A percentile compares a stretch with the other conserved stretches of the same genome.
phyloP scores from a whole-genome alignment of 192 early-diverging fungal genomes.

The Oehlia diaphana region DNA sequence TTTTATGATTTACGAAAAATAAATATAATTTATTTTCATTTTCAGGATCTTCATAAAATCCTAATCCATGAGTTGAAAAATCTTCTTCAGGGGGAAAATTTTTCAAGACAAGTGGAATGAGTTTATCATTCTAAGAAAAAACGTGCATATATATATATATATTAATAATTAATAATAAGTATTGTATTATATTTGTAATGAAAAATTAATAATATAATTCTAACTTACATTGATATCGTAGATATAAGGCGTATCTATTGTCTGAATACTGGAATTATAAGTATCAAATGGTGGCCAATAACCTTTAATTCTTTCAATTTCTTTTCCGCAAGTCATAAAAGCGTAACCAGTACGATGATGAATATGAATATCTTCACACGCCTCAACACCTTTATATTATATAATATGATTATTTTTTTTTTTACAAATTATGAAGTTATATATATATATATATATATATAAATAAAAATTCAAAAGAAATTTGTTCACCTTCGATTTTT shows the following conservation, averaged over 20 bases:
- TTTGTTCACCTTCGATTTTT: not conserved
- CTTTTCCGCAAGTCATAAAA: slow-evolving; percentile 57
- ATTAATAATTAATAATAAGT: no score
- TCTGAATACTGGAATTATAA: slow-evolving; percentile 29
- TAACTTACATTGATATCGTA: slow-evolving; percentile 52
- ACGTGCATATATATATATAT: no score
- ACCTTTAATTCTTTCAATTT: slow-evolving; percentile 43
- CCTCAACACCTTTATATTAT: slow-evolving; percentile 34
- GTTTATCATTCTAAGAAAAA: slow-evolving; percentile 42
- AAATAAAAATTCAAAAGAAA: not conserved
- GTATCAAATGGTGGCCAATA: slow-evolving; percentile 35
- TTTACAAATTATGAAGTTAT: no score
- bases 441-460: no score
- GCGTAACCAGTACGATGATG: slow-evolving; percentile 52
- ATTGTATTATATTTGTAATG: not conserved
- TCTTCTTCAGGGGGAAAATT: slow-evolving; percentile 32
- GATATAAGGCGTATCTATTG: slow-evolving; percentile 45
- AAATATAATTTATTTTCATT: slow-evolving; percentile 45
- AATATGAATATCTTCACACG: slow-evolving; percentile 60
- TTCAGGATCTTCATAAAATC: slow-evolving; percentile 47
- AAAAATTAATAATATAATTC: slow-evolving; percentile 28
- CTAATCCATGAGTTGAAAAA: slow-evolving; percentile 54
- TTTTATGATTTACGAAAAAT: slow-evolving; percentile 62
- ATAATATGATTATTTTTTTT: no score
- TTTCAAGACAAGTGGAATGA: slow-evolving; percentile 41